phyloP scores from a whole-genome alignment of 2,329 filamentous ascomycete species.

The Neospermospora avenae region DNA sequence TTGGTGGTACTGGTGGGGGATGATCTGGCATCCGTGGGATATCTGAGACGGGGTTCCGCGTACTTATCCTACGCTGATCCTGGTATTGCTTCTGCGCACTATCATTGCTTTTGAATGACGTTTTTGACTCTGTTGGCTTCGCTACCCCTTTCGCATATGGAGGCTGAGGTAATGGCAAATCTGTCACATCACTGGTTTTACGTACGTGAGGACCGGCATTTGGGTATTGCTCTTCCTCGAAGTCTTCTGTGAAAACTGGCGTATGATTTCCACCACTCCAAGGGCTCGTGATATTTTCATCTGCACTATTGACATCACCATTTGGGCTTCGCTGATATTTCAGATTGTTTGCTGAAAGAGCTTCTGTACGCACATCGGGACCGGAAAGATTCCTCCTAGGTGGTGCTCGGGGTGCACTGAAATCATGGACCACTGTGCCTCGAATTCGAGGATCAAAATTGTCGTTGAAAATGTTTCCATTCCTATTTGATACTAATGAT shows the following conservation, averaged over 20 bases:
- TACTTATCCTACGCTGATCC: conserved; percentile 15
- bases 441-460: conserved; percentile 61
- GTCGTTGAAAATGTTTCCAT: conserved; percentile 33
- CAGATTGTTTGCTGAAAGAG: conserved; percentile 13
- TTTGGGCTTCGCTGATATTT: conserved; percentile 25
- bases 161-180: conserved; percentile 32
- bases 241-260: conserved; percentile 53
- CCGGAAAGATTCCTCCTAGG: conserved; percentile 39
- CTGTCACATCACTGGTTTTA: conserved; percentile 34
- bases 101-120: conserved; percentile 20
- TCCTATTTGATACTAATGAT: conserved; percentile 22
- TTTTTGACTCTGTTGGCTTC: conserved; percentile 21
- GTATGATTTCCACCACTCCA: conserved; percentile 44
- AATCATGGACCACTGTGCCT: conserved; percentile 63
- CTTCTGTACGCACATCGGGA: conserved; percentile 24
- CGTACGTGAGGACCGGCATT: conserved; percentile 35
- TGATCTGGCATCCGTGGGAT: conserved; percentile 9
- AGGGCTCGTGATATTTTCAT: conserved; percentile 23
- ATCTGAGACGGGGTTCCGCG: conserved; percentile 23
- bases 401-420: conserved; percentile 54
- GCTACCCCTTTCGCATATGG: conserved; percentile 31
- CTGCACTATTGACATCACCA: conserved; percentile 16
- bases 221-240: conserved; percentile 46
- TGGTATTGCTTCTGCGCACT: conserved; percentile 21
- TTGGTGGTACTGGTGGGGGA: conserved; percentile 28